A percentile compares a stretch with the other conserved stretches of the same genome.
phyloP scores from a whole-genome alignment of 2,329 filamentous ascomycete species.

The Xylaria multiplex region DNA sequence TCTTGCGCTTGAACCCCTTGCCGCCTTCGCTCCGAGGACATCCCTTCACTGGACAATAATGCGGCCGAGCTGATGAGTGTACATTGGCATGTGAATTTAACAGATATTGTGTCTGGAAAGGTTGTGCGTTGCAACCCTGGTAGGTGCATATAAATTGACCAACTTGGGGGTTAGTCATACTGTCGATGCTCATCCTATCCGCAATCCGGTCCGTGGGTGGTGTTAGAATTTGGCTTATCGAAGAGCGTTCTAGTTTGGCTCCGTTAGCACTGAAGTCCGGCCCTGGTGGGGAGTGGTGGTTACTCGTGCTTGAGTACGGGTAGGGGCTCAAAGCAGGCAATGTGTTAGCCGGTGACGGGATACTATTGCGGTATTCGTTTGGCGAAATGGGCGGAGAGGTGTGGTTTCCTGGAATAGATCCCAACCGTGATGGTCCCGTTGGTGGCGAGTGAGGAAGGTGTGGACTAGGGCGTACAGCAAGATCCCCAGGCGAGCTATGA shows the following conservation, averaged over 20 bases:
- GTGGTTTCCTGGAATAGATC: slow-evolving; percentile 51
- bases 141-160: slow-evolving; percentile 68
- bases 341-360: slow-evolving; percentile 59
- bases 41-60: slow-evolving; percentile 71
- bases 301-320: slow-evolving; percentile 47
- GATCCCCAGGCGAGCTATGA: slow-evolving; percentile 49
- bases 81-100: slow-evolving; percentile 83
- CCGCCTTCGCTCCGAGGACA: slow-evolving; percentile 72
- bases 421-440: slow-evolving; percentile 45
- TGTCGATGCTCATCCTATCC: slow-evolving; percentile 69
- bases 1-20: slow-evolving; percentile 77
- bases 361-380: slow-evolving; percentile 58
- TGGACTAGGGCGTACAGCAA: slow-evolving; percentile 43
- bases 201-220: slow-evolving; percentile 48
- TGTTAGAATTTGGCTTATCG: slow-evolving; percentile 34
- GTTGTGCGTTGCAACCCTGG: slow-evolving; percentile 72
- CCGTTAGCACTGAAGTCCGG: slow-evolving; percentile 56
- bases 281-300: slow-evolving; percentile 50
- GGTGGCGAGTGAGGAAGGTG: slow-evolving; percentile 52
- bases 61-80: slow-evolving; percentile 71
- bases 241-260: slow-evolving; percentile 43
- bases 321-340: slow-evolving; percentile 54
- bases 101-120: slow-evolving; percentile 81
- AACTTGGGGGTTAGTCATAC: slow-evolving; percentile 62
- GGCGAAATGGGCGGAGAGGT: slow-evolving; percentile 62